These are phyloP conservation scores for Magnaporthales sp. DNA, from an alignment of 2,329 filamentous ascomycete genomes.

Conservation along the genomic window DNA sequence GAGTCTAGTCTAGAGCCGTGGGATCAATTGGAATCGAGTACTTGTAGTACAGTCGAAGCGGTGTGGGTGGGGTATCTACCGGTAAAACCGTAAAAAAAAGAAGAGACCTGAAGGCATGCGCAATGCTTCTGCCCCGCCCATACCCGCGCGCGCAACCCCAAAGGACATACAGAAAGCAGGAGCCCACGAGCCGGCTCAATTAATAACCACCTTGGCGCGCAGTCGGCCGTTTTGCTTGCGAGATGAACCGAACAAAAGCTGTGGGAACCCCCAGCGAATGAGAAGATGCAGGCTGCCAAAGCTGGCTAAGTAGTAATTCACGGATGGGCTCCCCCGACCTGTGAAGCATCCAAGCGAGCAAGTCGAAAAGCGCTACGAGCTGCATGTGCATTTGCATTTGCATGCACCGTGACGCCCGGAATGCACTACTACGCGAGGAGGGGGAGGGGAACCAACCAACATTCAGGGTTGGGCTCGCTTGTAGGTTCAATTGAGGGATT, in stretches of 20 bases:
- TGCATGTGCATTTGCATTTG: not conserved
- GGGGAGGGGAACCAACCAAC: not conserved
- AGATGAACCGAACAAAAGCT: not conserved
- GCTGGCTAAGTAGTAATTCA: not conserved
- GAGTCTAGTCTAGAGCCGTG: not conserved
- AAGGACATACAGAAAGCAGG: not conserved
- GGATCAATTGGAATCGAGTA: not conserved
- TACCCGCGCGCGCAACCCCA: not conserved
- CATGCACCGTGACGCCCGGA: not conserved
- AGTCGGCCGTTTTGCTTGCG: not conserved
- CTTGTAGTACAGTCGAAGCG: not conserved
- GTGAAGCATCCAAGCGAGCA: not conserved
- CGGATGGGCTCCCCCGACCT: not conserved
- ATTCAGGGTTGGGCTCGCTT: not conserved
- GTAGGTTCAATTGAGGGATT: not conserved
- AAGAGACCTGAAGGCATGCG: too few species aligned
- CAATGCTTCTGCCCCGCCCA: not conserved
- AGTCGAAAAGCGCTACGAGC: not conserved
- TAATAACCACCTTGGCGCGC: not conserved
- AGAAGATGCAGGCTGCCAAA: not conserved
- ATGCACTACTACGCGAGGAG: not conserved
- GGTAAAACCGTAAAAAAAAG: too few species aligned
- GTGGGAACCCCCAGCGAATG: not conserved
- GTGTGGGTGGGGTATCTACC: not conserved
- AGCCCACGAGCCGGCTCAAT: not conserved